Evolutionary conservation across 192 early-diverging fungal genomes (phyloP), one percentile per base, ranked within the genome.

Genomic region (Coemansia umbellata): DNA sequence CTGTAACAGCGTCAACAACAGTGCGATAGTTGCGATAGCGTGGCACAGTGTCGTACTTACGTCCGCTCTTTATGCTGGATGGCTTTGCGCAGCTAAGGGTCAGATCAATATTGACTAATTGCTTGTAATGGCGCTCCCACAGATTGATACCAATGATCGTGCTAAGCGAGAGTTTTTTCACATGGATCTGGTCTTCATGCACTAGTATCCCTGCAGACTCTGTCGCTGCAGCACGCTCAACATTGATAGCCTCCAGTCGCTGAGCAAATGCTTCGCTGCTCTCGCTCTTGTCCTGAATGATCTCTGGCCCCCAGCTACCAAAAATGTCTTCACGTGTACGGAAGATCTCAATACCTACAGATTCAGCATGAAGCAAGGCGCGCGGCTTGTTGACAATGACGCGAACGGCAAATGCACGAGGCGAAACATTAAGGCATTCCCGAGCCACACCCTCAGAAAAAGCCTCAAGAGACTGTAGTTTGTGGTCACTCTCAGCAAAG

Each of bases 61-160:
- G 48, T n/a, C 32, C 49, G 4, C 41, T 30, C 31, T 18, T 32
- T 23, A 19, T 17, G 13, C 24, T 22, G 9, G 55, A 43, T 19
- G 26, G 18, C 48, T 58, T 66, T 6, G 66, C 49, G 0, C 52
- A 37, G 55, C 69, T 67, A 11, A 80, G 55, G 10, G 69, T 69
- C 37, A 92, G 83, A n/a, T 80, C 78, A 24, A 93, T 63, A 51
- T 89, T 90, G 50, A 99, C 61, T 4, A 93, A 69, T 60, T 99
- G 97, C 61, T 91, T 92, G 72, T 94, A 91, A 55, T 92, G 87
- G 18, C 95, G 80, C 68, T 99, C 97, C 90, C 93, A 95, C 11
- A 91, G 86, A 63, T 96, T 92, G 9, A 99, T 87, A 19, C 97
- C 97, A 37, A 99, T 88, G 30, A 99, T 92, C 17, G 91, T 85